phyloP scores from a whole-genome alignment of 129 eudicot genomes.

The Ambrosia trifida region DNA sequence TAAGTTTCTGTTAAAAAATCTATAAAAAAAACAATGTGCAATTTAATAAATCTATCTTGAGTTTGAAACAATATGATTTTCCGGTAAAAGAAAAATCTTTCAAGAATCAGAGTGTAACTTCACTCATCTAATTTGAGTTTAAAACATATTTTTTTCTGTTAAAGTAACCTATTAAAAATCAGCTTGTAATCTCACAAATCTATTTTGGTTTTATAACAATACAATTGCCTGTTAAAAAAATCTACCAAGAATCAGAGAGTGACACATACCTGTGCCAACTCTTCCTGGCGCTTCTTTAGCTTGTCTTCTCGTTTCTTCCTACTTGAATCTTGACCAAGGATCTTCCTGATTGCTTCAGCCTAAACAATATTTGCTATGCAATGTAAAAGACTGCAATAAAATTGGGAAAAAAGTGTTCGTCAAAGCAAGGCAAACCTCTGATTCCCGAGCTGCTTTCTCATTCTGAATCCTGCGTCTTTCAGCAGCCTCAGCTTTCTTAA shows the following conservation, averaged over 20 bases:
- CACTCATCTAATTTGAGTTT: no score
- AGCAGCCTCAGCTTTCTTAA: slow-evolving; percentile 95
- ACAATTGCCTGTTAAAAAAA: not conserved
- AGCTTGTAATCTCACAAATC: not conserved
- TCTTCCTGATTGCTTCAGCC: slow-evolving; percentile 98
- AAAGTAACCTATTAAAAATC: no score
- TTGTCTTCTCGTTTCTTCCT: slow-evolving; percentile 95
- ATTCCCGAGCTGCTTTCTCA: slow-evolving; percentile 93
- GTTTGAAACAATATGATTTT: not conserved
- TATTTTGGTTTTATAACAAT: not conserved
- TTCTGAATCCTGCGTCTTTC: slow-evolving; percentile 83
- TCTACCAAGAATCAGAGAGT: not conserved
- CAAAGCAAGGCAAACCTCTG: slow-evolving; percentile 57
- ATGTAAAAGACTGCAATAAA: not conserved
- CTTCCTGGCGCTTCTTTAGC: slow-evolving; percentile 88
- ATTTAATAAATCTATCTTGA: not conserved
- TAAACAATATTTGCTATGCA: slow-evolving; percentile 29
- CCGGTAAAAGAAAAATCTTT: not conserved
- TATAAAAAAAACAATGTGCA: no score
- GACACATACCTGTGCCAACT: slow-evolving; percentile 73
- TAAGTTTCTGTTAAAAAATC: no score
- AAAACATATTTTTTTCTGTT: no score
- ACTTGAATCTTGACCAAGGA: slow-evolving; percentile 92
- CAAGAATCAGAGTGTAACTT: not conserved
- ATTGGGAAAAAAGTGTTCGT: not conserved